phyloP scores from a whole-genome alignment of 2,329 filamentous ascomycete species.

The Sordariomycetes sp. region DNA sequence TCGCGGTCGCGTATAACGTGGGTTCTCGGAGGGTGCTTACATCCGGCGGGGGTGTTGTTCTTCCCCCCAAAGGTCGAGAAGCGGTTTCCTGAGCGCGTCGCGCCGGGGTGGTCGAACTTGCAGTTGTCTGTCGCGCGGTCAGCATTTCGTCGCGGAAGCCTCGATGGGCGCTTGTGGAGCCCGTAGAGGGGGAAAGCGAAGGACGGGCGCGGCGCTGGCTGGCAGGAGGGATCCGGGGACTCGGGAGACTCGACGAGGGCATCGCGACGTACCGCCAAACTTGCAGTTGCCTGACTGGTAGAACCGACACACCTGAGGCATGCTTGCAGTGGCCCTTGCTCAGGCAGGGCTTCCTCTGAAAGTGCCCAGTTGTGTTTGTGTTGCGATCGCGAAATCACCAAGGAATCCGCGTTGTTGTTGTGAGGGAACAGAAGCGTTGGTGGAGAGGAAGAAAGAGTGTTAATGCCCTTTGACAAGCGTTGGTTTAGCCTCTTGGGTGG shows the following conservation, averaged over 20 bases:
- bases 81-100: conserved; percentile 17
- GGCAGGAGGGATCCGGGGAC: not conserved
- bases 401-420: not conserved
- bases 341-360: not conserved
- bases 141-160: not conserved
- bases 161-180: not conserved
- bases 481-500: no score
- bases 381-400: not conserved
- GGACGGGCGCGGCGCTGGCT: not conserved
- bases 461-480: not conserved
- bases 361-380: not conserved
- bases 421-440: not conserved
- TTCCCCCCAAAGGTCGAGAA: conserved; percentile 8
- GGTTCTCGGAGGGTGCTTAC: not conserved
- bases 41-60: not conserved
- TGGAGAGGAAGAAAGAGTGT: no score
- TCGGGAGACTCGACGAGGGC: not conserved
- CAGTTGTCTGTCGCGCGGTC: conserved; percentile 31
- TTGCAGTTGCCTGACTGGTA: conserved; percentile 31
- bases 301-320: conserved; percentile 9
- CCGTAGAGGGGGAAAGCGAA: not conserved
- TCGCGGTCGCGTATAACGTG: not conserved
- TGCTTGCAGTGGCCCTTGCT: not conserved
- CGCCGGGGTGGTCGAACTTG: conserved; percentile 41
- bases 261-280: conserved; percentile 32